These are phyloP conservation scores for Saccharomycopsis olivae DNA, from an alignment of 805 yeast species.

Conservation along the genomic window DNA sequence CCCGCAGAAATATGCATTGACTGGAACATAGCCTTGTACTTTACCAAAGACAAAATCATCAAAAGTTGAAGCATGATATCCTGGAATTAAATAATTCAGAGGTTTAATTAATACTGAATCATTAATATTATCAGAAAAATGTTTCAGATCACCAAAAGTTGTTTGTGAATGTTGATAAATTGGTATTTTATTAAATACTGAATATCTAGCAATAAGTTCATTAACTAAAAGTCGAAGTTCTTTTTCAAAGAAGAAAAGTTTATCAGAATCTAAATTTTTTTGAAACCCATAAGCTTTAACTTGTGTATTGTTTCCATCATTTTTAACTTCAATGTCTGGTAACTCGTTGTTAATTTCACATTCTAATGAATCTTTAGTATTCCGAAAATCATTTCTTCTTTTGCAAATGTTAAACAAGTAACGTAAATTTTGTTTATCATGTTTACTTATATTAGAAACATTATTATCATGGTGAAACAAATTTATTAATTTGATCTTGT, in stretches of 20 bases:
- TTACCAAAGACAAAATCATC: constrained; percentile 30
- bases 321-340: background rate
- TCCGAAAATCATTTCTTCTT: constrained; percentile 2
- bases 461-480: constrained; percentile 15
- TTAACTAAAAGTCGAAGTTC: constrained; percentile 25
- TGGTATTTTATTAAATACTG: constrained; percentile 21
- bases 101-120: constrained; percentile 21
- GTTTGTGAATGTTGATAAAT: constrained; percentile 23
- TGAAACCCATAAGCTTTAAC: too few species aligned
- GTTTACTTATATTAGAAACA: background rate
- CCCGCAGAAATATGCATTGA: constrained; percentile 27
- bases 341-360: constrained; percentile 4
- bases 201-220: constrained; percentile 24
- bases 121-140: constrained; percentile 23
- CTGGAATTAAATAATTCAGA: constrained; percentile 18
- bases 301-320: too few species aligned
- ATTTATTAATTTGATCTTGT: constrained; percentile 18
- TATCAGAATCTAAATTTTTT: background rate
- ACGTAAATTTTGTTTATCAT: background rate
- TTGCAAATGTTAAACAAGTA: constrained; percentile 14
- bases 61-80: constrained; percentile 27
- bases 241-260: constrained; percentile 14
- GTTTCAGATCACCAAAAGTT: constrained; percentile 21
- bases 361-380: constrained; percentile 4
- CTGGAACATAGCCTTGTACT: constrained; percentile 29